Evolutionary conservation across 805 yeast genomes (phyloP), one percentile per base, ranked within the genome.

Genomic region (Brettanomyces sp.): DNA sequence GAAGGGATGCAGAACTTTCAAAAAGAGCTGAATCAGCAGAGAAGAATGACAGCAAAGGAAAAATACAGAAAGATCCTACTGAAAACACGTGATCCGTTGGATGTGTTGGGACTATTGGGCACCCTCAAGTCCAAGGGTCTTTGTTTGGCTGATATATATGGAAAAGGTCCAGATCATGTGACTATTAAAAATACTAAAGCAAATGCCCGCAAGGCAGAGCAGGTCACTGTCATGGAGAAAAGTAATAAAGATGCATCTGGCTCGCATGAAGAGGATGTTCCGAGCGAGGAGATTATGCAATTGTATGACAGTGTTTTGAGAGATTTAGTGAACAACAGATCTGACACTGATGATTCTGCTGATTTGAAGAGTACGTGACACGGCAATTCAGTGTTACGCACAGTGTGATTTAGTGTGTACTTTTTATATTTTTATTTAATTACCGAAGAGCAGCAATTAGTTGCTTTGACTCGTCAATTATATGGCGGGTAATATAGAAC

Each of bases 261-360:
- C 9, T n/a, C 8, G 38, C 22, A 36, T 14, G 41, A 38, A 13
- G 41, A 38, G 8, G 41, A 23, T 14, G 24, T 12, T 14, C 28
- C 30, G 2, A 36, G 36, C 12, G 24, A 22, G 1, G 47, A 46
- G 12, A 44, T 52, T 25, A 24, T 47, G 21, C 41, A 49, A 41
- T 53, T 56, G 14, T 60, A 60, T 39, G 62, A 61, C 45, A 47
- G 48, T 3, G 56, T 60, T 33, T 46, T 61, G 33, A 49, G 47
- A 9, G 61, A 61, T 37, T 44, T 59, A 33, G 51, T 54, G 8
- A 45, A 46, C 23, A 47, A 44, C n/a, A 33, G 32, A 9, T 28
- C 32, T 1, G 9, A 28, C 9, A 28, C 9, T 28, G 32, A 28
- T 7, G 11, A 28, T 9, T 28, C 32, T 9, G 32, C 32, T 28